Evolutionary conservation across 371 early-diverging fungal genomes (phyloP).

Genomic region (Actinomortierella wolfii): DNA sequence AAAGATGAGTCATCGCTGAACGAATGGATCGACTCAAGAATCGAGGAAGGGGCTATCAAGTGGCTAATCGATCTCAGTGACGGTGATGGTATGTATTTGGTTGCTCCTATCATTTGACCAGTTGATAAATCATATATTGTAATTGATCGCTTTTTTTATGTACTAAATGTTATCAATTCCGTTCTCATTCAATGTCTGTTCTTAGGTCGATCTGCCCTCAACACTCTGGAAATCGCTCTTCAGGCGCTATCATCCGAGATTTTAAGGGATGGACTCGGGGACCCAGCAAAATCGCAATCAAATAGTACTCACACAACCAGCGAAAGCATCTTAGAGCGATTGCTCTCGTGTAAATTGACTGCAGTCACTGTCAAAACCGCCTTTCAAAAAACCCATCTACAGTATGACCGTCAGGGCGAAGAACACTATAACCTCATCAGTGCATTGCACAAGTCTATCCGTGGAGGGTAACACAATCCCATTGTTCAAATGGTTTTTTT

Average conservation of each 20-base stretch:
- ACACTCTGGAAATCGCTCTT: conserved; percentile 71
- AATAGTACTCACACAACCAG: not conserved
- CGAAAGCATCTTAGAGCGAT: conserved; percentile 13
- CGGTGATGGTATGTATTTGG: conserved; percentile 63
- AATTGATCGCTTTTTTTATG: too few species aligned
- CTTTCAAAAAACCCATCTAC: conserved; percentile 78
- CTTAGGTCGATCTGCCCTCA: conserved; percentile 70
- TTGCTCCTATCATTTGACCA: not conserved
- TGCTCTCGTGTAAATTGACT: conserved; percentile 33
- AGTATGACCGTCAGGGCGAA: conserved; percentile 85
- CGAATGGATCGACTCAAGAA: conserved; percentile 37
- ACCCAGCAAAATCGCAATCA: not conserved
- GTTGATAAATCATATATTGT: too few species aligned
- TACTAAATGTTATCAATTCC: too few species aligned
- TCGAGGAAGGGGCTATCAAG: conserved; percentile 54
- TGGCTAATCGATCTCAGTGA: conserved; percentile 66
- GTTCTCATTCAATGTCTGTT: too few species aligned
- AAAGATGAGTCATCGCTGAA: conserved; percentile 46
- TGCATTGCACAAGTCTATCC: conserved; percentile 85
- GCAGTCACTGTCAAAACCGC: conserved; percentile 58
- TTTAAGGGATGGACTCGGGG: conserved; percentile 3
- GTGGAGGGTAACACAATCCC: conserved; percentile 60
- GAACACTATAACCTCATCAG: conserved; percentile 90
- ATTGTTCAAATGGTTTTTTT: not conserved
- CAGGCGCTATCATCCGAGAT: conserved; percentile 28